phyloP scores from a whole-genome alignment of 2,329 filamentous ascomycete genomes.

The Colletotrichum sp. region DNA sequence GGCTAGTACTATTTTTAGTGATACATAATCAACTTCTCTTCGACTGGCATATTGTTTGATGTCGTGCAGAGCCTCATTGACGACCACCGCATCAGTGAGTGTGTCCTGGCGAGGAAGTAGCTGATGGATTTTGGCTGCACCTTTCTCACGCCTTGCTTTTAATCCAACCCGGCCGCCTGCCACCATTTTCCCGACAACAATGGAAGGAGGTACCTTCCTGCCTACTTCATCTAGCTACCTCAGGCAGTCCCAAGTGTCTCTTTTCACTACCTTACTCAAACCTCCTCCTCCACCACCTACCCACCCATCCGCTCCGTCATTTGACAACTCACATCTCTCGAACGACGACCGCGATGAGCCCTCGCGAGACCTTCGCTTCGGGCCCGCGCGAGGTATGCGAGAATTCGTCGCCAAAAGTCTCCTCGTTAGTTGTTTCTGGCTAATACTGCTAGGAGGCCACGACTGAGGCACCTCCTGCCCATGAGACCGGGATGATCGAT shows the following conservation, averaged over 20 bases:
- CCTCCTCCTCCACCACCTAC: neutral
- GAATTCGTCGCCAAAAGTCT: neutral
- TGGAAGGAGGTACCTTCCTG: neutral
- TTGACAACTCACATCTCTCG: neutral
- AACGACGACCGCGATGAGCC: neutral
- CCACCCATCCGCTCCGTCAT: neutral
- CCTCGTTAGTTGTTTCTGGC: accelerated
- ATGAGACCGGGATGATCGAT: neutral
- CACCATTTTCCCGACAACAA: neutral
- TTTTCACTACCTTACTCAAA: neutral
- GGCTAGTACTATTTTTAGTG: neutral
- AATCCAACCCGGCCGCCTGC: neutral
- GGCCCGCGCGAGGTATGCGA: neutral
- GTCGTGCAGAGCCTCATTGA: neutral
- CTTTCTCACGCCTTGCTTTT: accelerated
- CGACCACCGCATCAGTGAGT: neutral
- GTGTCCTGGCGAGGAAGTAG: neutral
- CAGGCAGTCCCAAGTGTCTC: neutral
- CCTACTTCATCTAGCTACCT: neutral
- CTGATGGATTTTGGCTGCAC: neutral
- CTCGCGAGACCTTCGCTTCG: neutral
- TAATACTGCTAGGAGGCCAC: neutral
- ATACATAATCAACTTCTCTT: neutral
- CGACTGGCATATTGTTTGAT: neutral
- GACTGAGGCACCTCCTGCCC: neutral